Evolutionary conservation across 805 yeast species (phyloP).

Genomic region (Saturnispora ahearnii): DNA sequence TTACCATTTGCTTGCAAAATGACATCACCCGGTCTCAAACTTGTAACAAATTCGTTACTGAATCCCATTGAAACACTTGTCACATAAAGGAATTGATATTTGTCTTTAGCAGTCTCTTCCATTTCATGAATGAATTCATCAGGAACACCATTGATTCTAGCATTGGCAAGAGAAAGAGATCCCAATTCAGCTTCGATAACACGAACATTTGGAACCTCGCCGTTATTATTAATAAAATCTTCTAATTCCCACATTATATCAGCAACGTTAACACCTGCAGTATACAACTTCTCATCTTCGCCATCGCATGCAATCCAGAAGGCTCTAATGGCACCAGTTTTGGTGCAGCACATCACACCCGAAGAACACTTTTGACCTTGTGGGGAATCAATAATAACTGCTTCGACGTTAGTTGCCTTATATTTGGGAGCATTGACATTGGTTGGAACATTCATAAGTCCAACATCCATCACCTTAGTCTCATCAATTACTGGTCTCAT

Average conservation of each 20-base stretch:
- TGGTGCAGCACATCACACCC: slow-evolving; percentile 62
- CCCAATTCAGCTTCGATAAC: slow-evolving; percentile 75
- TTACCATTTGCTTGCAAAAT: slow-evolving; percentile 60
- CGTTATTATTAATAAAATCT: slow-evolving; percentile 34
- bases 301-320: slow-evolving; percentile 82
- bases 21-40: slow-evolving; percentile 62
- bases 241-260: slow-evolving; percentile 53
- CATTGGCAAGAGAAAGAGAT: slow-evolving; percentile 58
- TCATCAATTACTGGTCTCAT: slow-evolving; percentile 64
- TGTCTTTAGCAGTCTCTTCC: slow-evolving; percentile 45
- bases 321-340: slow-evolving; percentile 73
- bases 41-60: slow-evolving; percentile 22
- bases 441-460: slow-evolving; percentile 65
- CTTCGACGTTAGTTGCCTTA: slow-evolving; percentile 77
- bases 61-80: slow-evolving; percentile 42
- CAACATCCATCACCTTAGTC: slow-evolving; percentile 67
- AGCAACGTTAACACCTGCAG: slow-evolving; percentile 70
- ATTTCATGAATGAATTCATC: slow-evolving; percentile 69
- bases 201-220: slow-evolving; percentile 44
- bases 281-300: slow-evolving; percentile 57
- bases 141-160: slow-evolving; percentile 80
- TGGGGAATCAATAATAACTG: slow-evolving; percentile 64
- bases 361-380: slow-evolving; percentile 61
- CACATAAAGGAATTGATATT: slow-evolving; percentile 65
- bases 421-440: slow-evolving; percentile 66